Percentiles rank a stretch among this genome's conserved stretches.
Evolutionary conservation across 306 rosid species (phyloP).

Genomic region (Castanea crenata): DNA sequence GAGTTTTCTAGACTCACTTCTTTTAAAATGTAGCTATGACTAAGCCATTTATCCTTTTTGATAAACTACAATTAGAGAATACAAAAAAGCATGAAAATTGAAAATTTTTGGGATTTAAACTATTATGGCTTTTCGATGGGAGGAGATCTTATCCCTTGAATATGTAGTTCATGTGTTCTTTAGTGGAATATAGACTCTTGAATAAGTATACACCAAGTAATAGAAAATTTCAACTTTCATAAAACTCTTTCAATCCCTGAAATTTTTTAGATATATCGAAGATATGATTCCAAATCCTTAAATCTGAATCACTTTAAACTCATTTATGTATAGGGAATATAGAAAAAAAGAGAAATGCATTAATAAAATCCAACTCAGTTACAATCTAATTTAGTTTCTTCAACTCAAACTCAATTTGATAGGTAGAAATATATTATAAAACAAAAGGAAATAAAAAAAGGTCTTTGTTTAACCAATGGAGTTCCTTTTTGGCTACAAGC

Average conservation of each 20-base stretch:
- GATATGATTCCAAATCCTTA: too few species aligned
- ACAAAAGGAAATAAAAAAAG: background rate
- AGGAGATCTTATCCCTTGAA: background rate
- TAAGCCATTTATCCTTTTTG: background rate
- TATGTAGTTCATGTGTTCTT: too few species aligned
- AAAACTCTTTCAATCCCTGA: background rate
- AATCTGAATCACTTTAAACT: background rate
- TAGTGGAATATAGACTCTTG: background rate
- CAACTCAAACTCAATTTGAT: background rate
- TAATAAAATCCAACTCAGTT: background rate
- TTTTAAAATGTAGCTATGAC: background rate
- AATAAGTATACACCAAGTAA: background rate
- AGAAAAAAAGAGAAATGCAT: background rate
- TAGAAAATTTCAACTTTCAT: background rate
- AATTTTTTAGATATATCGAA: background rate
- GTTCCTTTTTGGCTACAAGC: background rate
- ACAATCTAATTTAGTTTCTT: background rate
- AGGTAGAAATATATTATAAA: background rate
- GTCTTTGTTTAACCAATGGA: background rate
- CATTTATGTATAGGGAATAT: background rate
- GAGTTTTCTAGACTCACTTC: background rate
- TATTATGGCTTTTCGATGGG: background rate
- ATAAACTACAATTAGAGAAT: background rate
- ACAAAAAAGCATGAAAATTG: background rate
- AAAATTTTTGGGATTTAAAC: background rate